Conservation (phyloP, 2,329 filamentous ascomycete species). For the Cladosporium sp. region DNA sequence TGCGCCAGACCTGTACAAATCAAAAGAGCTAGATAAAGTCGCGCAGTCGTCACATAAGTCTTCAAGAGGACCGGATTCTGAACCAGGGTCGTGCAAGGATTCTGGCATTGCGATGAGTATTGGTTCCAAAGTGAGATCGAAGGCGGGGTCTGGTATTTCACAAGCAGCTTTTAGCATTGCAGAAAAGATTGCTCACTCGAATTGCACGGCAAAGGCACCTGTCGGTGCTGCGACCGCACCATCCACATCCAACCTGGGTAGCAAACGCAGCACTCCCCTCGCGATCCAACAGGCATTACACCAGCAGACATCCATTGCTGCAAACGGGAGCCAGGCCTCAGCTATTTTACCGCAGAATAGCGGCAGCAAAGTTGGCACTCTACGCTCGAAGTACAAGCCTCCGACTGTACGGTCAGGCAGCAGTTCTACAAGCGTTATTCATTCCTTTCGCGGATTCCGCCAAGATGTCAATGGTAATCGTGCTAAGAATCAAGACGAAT, state of each 20-base stretch:
- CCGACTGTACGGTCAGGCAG: not conserved
- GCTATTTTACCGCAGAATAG: not conserved
- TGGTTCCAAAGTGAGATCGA: not conserved
- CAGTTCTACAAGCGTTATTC: not conserved
- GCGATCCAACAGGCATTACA: too few relatives aligned
- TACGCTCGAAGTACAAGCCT: not conserved
- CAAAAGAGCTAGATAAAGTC: not conserved
- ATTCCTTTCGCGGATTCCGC: not conserved
- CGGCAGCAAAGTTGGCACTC: not conserved
- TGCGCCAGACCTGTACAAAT: too few relatives aligned
- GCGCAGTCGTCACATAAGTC: not conserved
- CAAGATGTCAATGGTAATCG: not conserved
- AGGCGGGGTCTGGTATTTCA: not conserved
- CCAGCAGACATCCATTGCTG: too few relatives aligned
- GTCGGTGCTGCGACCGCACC: too few relatives aligned
- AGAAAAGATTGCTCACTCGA: not conserved
- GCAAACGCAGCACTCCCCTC: too few relatives aligned
- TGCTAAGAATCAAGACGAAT: too few relatives aligned
- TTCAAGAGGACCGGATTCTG: not conserved
- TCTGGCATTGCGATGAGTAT: slow-evolving; percentile 1
- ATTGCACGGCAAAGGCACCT: too few relatives aligned
- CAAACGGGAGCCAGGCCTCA: not conserved
- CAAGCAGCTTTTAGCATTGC: slow-evolving; percentile 1
- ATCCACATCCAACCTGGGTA: too few relatives aligned
- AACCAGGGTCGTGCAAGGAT: not conserved